Percentiles rank a stretch among this genome's conserved stretches.
Conservation (phyloP, 2,329 filamentous ascomycete genomes). For the Scedosporium dehoogii region DNA sequence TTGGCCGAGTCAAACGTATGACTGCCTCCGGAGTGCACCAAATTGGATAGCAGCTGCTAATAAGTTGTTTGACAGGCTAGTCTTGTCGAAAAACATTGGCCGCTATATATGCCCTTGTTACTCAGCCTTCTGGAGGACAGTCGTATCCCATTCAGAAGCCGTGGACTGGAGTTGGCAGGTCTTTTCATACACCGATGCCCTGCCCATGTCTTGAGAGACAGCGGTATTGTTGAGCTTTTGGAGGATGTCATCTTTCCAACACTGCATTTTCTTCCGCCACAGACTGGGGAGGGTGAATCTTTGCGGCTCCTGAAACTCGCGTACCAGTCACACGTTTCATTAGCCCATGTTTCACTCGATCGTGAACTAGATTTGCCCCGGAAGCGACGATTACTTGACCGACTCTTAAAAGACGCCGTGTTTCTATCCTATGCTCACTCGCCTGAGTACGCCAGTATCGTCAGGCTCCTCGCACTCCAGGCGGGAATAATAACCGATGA, state of each 20-base stretch:
- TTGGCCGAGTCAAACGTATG: conserved; percentile 40
- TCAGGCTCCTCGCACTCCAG: conserved; percentile 44
- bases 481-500: conserved; percentile 38
- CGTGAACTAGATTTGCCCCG: conserved; percentile 16
- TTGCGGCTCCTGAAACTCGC: conserved; percentile 51
- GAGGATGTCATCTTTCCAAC: conserved; percentile 60
- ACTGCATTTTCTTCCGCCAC: conserved; percentile 64
- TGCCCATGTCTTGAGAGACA: conserved; percentile 41
- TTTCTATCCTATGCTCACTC: conserved; percentile 47
- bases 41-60: conserved; percentile 7
- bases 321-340: conserved; percentile 54
- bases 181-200: conserved; percentile 47
- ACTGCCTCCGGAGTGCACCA: conserved; percentile 8
- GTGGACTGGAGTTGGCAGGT: conserved; percentile 44
- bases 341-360: conserved; percentile 34
- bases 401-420: conserved; percentile 44
- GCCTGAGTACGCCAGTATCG: conserved; percentile 46
- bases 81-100: conserved; percentile 50
- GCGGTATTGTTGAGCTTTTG: conserved; percentile 59
- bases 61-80: conserved; percentile 22
- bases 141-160: conserved; percentile 38
- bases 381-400: conserved; percentile 37
- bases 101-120: conserved; percentile 58
- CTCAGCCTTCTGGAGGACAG: conserved; percentile 59
- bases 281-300: conserved; percentile 67